Conservation (phyloP, 345 rosid genomes). For the Lenwebbia sp. region DNA sequence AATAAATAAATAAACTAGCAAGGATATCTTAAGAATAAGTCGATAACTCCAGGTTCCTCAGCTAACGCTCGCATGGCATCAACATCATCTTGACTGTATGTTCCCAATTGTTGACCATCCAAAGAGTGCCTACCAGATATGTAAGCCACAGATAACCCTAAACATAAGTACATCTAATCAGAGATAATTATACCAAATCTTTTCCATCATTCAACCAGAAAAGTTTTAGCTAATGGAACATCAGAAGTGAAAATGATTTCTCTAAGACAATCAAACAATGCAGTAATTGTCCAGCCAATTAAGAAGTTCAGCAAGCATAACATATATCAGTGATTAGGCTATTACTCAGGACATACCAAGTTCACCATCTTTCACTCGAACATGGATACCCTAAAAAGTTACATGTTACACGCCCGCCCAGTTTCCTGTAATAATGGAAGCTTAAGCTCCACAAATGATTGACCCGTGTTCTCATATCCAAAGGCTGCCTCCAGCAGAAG, state of each 20-base stretch:
- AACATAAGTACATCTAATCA: constrained; percentile 14
- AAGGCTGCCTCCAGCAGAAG: background rate
- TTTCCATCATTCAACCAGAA: background rate
- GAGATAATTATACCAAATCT: background rate
- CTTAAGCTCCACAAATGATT: background rate
- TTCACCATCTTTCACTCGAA: background rate
- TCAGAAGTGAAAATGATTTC: background rate
- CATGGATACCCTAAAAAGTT: background rate
- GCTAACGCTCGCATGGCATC: constrained; percentile 89
- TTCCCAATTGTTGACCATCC: constrained; percentile 54
- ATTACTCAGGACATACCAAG: background rate
- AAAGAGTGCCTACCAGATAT: constrained; percentile 66
- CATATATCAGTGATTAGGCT: background rate
- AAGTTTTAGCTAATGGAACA: background rate
- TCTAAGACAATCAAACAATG: background rate
- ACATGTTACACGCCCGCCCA: background rate
- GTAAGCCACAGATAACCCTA: constrained; percentile 78
- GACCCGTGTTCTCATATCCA: no score
- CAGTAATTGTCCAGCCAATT: background rate
- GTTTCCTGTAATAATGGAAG: background rate
- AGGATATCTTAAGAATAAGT: constrained; percentile 92
- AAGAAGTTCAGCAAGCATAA: background rate
- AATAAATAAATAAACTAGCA: background rate
- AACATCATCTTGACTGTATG: constrained; percentile 72
- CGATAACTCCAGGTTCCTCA: constrained; percentile 75